Evolutionary conservation across 192 early-diverging fungal genomes (phyloP), one percentile per base, ranked within the genome.

Genomic region (Podila clonocystis): DNA sequence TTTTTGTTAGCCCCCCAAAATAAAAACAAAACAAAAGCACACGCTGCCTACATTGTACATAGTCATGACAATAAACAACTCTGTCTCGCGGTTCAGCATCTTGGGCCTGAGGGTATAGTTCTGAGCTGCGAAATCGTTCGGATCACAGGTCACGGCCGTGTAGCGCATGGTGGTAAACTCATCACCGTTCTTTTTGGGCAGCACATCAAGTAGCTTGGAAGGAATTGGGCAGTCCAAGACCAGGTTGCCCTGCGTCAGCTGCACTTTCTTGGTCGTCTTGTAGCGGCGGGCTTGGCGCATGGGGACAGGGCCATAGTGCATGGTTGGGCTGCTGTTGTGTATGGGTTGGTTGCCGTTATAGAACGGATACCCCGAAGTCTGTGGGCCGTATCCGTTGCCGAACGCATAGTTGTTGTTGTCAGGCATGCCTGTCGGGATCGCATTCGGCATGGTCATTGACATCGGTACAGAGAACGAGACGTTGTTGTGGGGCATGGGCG

Each of bases 61-160:
- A 38, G 96, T 97, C 67, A 98, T 89, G 63, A 98, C 95, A 67
- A 96, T 93, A 72, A 96, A 95, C 55, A 98, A 73, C 83, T 98
- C 96, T 2, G 96, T 97, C 48, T 91, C 73, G 68, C 95, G 87
- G 49, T 89, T 85, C 74, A 91, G 80, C 59, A 95, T 85, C 65
- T 90, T 87, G 62, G 86, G 96, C 62, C 94, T 66, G 29, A 94
- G 85, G 15, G 85, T 85, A 82, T 92, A 94, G 17, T 91, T 90
- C 33, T 86, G 74, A 13, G 79, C 57, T 9, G 73, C 22, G 83
- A 94, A 94, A n/a, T 90, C 87, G 58, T 89, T 82, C 0, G 89
- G 89, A 70, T 90, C 89, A 65, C 90, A 93, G 28, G 93, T 93
- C 9, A 85, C 86, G 12, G 92, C 93, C 4, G 93, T 93, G 71